A percentile compares a stretch with the other conserved stretches of the same genome.
phyloP scores from a whole-genome alignment of 1,139 yeast genomes.

The Nakaseomyces sp. region DNA sequence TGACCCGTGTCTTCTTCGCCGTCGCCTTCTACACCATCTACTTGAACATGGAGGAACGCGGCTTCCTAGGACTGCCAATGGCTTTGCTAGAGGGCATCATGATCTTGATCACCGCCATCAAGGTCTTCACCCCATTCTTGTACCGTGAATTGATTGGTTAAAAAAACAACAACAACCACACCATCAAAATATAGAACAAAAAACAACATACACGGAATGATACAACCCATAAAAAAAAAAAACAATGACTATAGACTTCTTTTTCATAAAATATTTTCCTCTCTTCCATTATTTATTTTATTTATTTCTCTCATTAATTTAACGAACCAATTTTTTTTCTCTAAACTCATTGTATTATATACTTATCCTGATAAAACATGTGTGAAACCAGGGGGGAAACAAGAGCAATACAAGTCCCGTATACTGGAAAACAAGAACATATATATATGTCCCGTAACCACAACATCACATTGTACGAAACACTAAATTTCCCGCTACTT shows the following conservation, averaged over 20 bases:
- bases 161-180: too few species aligned
- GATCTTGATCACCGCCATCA: constrained; percentile 63
- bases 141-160: constrained; percentile 35
- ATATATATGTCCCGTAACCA: too few species aligned
- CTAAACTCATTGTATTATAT: background rate
- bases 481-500: too few species aligned
- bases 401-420: too few species aligned
- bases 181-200: background rate
- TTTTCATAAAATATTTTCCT: background rate
- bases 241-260: background rate
- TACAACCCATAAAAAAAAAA: background rate
- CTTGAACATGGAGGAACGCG: constrained; percentile 58
- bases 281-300: background rate
- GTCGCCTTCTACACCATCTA: constrained; percentile 82
- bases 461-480: too few species aligned
- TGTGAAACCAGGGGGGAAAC: too few species aligned
- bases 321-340: background rate
- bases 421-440: too few species aligned
- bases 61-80: constrained; percentile 58
- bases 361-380: too few species aligned
- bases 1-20: constrained; percentile 78
- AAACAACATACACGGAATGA: background rate
- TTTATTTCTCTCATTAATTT: background rate
- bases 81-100: constrained; percentile 65
- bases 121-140: constrained; percentile 71